These are phyloP conservation scores for Candida frijolesensis DNA, from an alignment of 1,139 yeast species.

Conservation along the genomic window DNA sequence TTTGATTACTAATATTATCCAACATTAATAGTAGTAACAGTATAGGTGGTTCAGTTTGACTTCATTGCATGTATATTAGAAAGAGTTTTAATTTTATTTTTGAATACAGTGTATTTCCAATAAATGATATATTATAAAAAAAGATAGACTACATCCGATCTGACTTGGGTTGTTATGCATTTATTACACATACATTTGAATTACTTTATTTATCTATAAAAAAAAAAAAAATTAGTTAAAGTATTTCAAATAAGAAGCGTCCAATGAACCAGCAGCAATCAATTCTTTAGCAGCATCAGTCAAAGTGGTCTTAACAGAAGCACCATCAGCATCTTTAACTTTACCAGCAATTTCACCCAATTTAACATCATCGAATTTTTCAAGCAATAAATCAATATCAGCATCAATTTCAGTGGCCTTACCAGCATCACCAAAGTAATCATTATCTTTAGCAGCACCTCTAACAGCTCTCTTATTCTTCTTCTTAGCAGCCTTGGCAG, in stretches of 20 bases:
- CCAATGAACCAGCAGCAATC: slow-evolving; percentile 32
- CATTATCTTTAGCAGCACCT: slow-evolving; percentile 78
- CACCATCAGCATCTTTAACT: slow-evolving; percentile 54
- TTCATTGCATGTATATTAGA: slow-evolving; percentile 1
- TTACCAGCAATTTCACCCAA: slow-evolving; percentile 70
- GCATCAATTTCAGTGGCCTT: slow-evolving; percentile 70
- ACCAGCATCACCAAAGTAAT: slow-evolving; percentile 78
- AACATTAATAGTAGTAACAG: neutral
- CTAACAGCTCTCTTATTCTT: slow-evolving; percentile 95
- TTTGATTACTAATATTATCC: slow-evolving; percentile 49
- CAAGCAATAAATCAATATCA: slow-evolving; percentile 79
- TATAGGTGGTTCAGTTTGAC: neutral
- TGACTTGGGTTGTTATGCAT: no score
- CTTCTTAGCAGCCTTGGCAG: slow-evolving; percentile 96
- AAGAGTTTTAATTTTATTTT: neutral
- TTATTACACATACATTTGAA: neutral
- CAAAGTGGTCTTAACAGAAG: slow-evolving; percentile 54
- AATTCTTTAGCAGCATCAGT: slow-evolving; percentile 50
- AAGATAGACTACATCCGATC: no score
- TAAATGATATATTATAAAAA: neutral
- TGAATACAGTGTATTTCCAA: neutral
- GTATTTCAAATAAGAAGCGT: slow-evolving; percentile 39
- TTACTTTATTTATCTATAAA: neutral
- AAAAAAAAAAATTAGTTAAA: slow-evolving; percentile 18
- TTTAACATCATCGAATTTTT: slow-evolving; percentile 74